A percentile compares a stretch with the other conserved stretches of the same genome.
phyloP scores from a whole-genome alignment of 164 flowering plant genomes.

The Stephania yunnanensis region DNA sequence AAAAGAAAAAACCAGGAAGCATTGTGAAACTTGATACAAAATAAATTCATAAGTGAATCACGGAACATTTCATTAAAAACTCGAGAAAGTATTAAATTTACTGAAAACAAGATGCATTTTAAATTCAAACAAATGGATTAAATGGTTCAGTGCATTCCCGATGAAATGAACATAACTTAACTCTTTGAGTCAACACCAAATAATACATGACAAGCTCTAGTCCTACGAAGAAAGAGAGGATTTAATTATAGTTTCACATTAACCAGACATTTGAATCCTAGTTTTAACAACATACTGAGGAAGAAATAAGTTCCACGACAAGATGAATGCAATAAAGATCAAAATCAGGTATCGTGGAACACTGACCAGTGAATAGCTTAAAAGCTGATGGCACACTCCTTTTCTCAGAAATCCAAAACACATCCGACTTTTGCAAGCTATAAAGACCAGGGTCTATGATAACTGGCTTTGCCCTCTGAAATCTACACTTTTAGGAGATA shows the following conservation, averaged over 20 bases:
- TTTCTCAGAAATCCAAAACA: conserved; percentile 63
- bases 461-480: conserved; percentile 79
- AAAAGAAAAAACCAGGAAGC: too few relatives aligned
- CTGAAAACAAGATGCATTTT: too few relatives aligned
- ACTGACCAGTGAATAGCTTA: conserved; percentile 74
- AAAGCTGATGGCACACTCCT: conserved; percentile 69
- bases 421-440: conserved; percentile 51
- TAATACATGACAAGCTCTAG: too few relatives aligned
- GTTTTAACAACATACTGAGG: neutral
- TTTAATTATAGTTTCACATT: neutral
- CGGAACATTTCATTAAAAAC: too few relatives aligned
- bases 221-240: too few relatives aligned
- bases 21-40: too few relatives aligned
- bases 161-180: too few relatives aligned
- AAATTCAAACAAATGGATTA: too few relatives aligned
- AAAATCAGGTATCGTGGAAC: neutral
- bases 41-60: too few relatives aligned
- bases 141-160: too few relatives aligned
- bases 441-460: conserved; percentile 83
- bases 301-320: neutral
- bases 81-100: too few relatives aligned
- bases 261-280: neutral
- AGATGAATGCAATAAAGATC: neutral
- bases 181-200: too few relatives aligned
- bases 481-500: conserved; percentile 29